Base-by-base conservation (phyloP, 1,139 yeast species). In the Yamadazyma conglobata region DNA sequence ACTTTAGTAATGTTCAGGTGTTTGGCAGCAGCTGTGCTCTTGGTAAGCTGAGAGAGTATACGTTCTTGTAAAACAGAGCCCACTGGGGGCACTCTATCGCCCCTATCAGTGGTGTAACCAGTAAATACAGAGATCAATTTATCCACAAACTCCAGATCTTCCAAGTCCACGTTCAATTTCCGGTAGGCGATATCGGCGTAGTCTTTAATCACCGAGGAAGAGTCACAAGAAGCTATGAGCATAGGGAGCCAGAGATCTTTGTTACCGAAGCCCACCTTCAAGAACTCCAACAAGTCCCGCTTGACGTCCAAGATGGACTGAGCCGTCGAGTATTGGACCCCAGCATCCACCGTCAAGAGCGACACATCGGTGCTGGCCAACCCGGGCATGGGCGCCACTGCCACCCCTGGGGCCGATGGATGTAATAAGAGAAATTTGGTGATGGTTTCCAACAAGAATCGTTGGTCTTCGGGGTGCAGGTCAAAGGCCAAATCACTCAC, bases 331-430 rank as follows among this genome's bases (percentile, higher is more conserved):
- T 72, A 77, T 0, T 70, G 50, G 0, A 78, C 73, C 10, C 89
- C 87, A 4, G 93, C 86, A 39, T 75, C 75, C 32, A 68, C 68
- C 0, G 86, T 79, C 46, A 86, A 73, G 46, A 77, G 84, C 1
- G 72, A 52, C 19, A 70, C 67, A 33, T 82, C 86, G 0, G 54
- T 52, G 1, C 65, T 51, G 15, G 78, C 64, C 35, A 87, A 57
- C 0, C 95, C 95, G 0, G 91, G 85, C 31, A 75, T 64, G 15
- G 31, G 70, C 6, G 43, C 30, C 2, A 56, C 52, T 6, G 21
- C 17, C 8, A n/a, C 31, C 19, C 10, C 15, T 9, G 40, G 39
- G 2, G 38, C 31, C 3, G 34, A 23, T 0, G 87, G 79, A 27
- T 60, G 61, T 24, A 85, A 54, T 35, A 83, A 46, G 47, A 84